Evolutionary conservation across 352 stramenopile species (phyloP).

Genomic region (Phytophthora tentaculata): DNA sequence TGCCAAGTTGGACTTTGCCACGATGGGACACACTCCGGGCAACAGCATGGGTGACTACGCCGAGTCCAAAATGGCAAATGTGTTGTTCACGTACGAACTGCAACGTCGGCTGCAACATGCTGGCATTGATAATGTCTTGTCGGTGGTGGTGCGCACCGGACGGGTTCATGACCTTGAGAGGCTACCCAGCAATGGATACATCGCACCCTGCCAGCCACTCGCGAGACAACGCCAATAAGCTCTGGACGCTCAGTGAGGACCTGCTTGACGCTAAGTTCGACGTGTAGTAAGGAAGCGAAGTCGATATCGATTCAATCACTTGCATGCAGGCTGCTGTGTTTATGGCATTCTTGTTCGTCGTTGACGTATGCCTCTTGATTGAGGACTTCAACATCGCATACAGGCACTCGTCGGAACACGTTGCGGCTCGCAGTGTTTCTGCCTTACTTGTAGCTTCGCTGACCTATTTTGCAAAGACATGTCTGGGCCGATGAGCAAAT

Average conservation of each 20-base stretch:
- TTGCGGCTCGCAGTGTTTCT: slow-evolving; percentile 21
- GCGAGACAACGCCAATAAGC: slow-evolving; percentile 28
- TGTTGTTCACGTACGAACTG: slow-evolving; percentile 62
- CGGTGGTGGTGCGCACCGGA: slow-evolving; percentile 40
- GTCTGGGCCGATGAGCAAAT: slow-evolving; percentile 37
- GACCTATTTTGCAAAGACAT: slow-evolving; percentile 34
- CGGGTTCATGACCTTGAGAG: slow-evolving; percentile 44
- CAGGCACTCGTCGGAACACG: neutral
- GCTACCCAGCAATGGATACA: slow-evolving; percentile 48
- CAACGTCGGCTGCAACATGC: slow-evolving; percentile 39
- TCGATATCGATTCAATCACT: no score
- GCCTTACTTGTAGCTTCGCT: slow-evolving; percentile 38
- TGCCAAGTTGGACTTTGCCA: slow-evolving; percentile 40
- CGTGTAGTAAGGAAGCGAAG: neutral
- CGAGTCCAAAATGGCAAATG: slow-evolving; percentile 54
- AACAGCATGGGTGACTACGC: slow-evolving; percentile 40
- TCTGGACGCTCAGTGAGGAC: slow-evolving; percentile 58
- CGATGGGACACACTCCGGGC: slow-evolving; percentile 31
- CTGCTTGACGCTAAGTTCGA: slow-evolving; percentile 34
- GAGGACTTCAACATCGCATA: slow-evolving; percentile 6
- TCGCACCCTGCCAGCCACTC: slow-evolving; percentile 43
- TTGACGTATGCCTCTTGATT: no score
- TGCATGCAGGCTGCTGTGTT: no score
- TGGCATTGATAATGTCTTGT: slow-evolving; percentile 38
- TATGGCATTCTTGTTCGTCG: no score